phyloP scores from a whole-genome alignment of 2,329 filamentous ascomycete genomes.

The Basipetospora chlamydospora region DNA sequence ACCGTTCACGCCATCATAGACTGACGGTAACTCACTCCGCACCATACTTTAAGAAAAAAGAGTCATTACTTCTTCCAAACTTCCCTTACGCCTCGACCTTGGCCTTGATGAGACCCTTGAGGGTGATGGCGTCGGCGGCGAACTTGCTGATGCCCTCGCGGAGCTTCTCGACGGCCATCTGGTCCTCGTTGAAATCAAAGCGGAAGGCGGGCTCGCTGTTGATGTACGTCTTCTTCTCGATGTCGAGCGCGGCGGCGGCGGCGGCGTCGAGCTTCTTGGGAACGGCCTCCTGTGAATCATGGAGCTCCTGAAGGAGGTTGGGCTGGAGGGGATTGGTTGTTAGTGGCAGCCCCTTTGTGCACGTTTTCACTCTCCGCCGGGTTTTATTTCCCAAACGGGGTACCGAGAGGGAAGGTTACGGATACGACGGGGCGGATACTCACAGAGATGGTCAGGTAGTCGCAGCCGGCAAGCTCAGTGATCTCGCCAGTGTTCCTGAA shows the following conservation, averaged over 20 bases:
- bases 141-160: constrained; percentile 99
- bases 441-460: constrained; percentile 96
- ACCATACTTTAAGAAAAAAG: not conserved
- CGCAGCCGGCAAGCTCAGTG: constrained; percentile 93
- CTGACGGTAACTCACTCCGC: not conserved
- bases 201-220: constrained; percentile 82
- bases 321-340: constrained; percentile 36
- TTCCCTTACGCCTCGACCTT: constrained; percentile 51
- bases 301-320: constrained; percentile 83
- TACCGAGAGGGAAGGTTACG: not conserved
- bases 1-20: too few species aligned
- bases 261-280: constrained; percentile 83
- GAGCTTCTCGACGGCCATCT: constrained; percentile 99
- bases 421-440: constrained; percentile 18
- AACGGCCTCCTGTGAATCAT: constrained; percentile 66
- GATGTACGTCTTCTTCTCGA: constrained; percentile 85
- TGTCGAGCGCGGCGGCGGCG: constrained; percentile 50
- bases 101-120: constrained; percentile 81
- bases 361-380: not conserved
- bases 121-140: constrained; percentile 82
- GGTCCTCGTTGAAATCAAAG: constrained; percentile 99
- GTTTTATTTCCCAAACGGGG: not conserved
- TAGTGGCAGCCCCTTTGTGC: too few species aligned
- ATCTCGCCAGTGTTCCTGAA: constrained; percentile 96
- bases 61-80: not conserved